Evolutionary conservation across 2,329 filamentous ascomycete species (phyloP).

Genomic region (Diaporthe aspalathi): DNA sequence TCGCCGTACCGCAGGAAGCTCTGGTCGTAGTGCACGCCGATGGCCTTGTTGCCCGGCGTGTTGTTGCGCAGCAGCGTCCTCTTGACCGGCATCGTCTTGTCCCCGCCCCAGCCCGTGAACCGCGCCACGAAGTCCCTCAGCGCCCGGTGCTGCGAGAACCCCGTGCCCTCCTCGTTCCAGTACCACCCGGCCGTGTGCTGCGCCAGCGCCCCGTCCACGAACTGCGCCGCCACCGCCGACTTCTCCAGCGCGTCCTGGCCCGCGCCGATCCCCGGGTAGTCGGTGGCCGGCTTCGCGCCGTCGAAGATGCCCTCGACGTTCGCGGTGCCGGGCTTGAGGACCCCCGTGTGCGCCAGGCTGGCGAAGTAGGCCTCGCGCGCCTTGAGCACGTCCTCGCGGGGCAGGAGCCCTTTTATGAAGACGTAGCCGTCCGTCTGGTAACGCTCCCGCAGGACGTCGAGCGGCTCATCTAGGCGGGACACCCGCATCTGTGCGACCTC

Average conservation of each 20-base stretch:
- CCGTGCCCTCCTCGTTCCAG: slow-evolving; percentile 62
- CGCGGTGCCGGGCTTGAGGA: slow-evolving; percentile 64
- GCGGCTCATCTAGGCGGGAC: slow-evolving; percentile 30
- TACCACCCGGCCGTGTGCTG: slow-evolving; percentile 67
- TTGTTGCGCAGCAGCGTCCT: slow-evolving; percentile 67
- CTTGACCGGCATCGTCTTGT: slow-evolving; percentile 57
- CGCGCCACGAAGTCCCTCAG: slow-evolving; percentile 61
- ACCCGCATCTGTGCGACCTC: slow-evolving; percentile 32
- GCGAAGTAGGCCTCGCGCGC: slow-evolving; percentile 65
- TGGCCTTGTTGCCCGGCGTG: slow-evolving; percentile 65
- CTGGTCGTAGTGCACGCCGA: slow-evolving; percentile 71
- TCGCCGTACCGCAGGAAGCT: slow-evolving; percentile 67
- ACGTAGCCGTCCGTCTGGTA: slow-evolving; percentile 60
- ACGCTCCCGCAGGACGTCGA: slow-evolving; percentile 37
- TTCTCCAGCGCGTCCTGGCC: slow-evolving; percentile 53
- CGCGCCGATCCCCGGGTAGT: slow-evolving; percentile 66
- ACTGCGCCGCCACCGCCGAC: slow-evolving; percentile 38
- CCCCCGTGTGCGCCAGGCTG: slow-evolving; percentile 64
- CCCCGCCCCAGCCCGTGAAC: slow-evolving; percentile 65
- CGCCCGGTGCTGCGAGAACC: slow-evolving; percentile 52
- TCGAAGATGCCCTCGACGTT: slow-evolving; percentile 67
- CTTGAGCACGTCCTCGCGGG: slow-evolving; percentile 62
- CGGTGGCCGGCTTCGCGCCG: slow-evolving; percentile 50
- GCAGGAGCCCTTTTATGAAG: slow-evolving; percentile 65
- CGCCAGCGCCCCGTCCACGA: slow-evolving; percentile 57